Conservation (phyloP, 148 eudicot species). For the Spergularia marina region DNA sequence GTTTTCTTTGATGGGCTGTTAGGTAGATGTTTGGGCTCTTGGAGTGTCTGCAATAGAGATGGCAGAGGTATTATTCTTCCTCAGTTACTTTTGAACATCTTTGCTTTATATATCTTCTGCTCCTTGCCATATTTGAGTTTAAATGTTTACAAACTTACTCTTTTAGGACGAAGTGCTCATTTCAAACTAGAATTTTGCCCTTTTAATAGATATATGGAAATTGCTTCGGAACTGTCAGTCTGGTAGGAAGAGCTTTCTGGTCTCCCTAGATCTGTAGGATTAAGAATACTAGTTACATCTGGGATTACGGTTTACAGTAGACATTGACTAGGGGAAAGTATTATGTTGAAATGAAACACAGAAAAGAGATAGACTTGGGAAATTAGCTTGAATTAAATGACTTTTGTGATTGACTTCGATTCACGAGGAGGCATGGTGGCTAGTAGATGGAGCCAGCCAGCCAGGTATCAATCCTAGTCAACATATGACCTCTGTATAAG, state of each 20-base stretch:
- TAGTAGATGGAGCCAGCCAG: no score
- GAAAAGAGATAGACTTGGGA: no score
- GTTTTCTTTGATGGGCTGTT: constrained; percentile 15
- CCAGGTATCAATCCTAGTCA: no score
- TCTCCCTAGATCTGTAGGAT: background rate
- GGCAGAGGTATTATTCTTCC: constrained; percentile 76
- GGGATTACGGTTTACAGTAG: background rate
- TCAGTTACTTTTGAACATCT: background rate
- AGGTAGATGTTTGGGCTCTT: constrained; percentile 99
- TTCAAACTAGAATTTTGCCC: background rate
- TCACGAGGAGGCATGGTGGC: no score
- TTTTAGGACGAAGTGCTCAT: background rate
- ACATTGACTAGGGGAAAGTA: no score
- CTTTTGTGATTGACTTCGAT: no score
- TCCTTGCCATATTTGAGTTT: background rate
- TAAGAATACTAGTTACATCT: background rate
- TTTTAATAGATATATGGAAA: background rate
- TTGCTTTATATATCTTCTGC: background rate
- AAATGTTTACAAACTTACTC: background rate
- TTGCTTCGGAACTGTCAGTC: background rate
- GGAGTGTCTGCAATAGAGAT: constrained; percentile 99
- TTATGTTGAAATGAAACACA: no score
- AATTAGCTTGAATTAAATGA: no score
- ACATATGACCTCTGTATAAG: no score
- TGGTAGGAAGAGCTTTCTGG: background rate